Base-by-base conservation (phyloP, 169 alveolate genomes). In the Ichthyophthirius multifiliis region DNA sequence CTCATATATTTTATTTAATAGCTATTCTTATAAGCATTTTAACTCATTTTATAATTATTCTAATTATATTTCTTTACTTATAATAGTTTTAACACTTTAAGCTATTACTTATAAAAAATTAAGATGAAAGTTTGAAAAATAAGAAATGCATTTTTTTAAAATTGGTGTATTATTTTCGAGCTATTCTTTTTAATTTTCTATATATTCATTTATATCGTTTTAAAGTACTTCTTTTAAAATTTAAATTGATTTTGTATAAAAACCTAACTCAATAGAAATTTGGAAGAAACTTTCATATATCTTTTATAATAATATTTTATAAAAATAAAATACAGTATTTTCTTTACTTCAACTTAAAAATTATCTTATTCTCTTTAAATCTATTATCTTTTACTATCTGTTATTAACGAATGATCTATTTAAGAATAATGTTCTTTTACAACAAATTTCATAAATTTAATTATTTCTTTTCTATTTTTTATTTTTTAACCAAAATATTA, bases 401-500 rank as follows among this genome's bases (percentile, higher is more conserved):
- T 55, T 10, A 55, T 55, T 6, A 55, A 39, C 10, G 71, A 55
- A 27, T 55, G 13, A 55, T 55, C 71, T 1, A 55, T 55, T 55
- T 55, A 27, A 23, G 43, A 27, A 27, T 34, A 55, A 6, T 55
- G 71, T 7, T 55, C 71, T 23, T 55, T 55, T 7, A 55, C 23
- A 2, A 55, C 71, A 27, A 55, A 55, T 55, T 55, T 55, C 71
- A 55, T 55, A 55, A 55, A 55, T 55, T 55, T 55, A 18, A 55
- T 55, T 27, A 55, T 34, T 10, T 55, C 71, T 27, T 55, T 55
- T 55, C 71, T 55, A 55, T 15, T 55, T 20, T 27, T 55, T 18
- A 20, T 5, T 55, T 27, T 6, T 55, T 23, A 55, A 55, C 13
- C 9, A 10, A 3, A 3, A 20, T 23, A 15, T 55, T 55, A 55